These are phyloP conservation scores for Pleodorina starrii DNA, from an alignment of 139 green algal genomes.

Conservation along the genomic window DNA sequence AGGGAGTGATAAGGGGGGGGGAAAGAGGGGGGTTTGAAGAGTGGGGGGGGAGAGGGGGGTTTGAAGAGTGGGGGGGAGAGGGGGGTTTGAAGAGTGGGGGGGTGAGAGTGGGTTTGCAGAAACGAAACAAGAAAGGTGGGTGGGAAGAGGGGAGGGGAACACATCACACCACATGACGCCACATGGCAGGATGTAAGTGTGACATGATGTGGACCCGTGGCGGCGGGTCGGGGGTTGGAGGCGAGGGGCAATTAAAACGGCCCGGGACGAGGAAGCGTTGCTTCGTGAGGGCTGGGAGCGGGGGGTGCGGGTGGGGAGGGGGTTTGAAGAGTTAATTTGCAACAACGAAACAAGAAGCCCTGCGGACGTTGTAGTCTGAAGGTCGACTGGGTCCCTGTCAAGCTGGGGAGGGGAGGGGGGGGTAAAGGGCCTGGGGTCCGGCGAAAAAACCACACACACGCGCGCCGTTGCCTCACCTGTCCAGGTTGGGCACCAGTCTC, in stretches of 20 bases:
- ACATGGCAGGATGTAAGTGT: too few relatives aligned
- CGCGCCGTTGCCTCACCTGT: neutral
- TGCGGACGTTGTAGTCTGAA: too few relatives aligned
- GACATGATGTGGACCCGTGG: too few relatives aligned
- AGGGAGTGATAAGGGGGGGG: neutral
- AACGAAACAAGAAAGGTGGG: neutral
- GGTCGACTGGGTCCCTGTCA: too few relatives aligned
- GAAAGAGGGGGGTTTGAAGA: neutral
- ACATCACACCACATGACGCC: too few relatives aligned
- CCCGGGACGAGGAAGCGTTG: too few relatives aligned
- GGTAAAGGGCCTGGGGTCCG: neutral
- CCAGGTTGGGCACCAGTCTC: neutral
- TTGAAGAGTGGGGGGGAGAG: neutral
- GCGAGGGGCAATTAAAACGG: too few relatives aligned
- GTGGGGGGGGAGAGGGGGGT: neutral
- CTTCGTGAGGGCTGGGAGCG: too few relatives aligned
- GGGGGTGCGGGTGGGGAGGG: too few relatives aligned
- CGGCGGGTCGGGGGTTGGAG: too few relatives aligned
- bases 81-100: neutral
- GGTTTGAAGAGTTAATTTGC: too few relatives aligned
- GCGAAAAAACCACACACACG: neutral
- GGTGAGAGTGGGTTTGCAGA: neutral
- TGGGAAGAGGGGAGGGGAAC: neutral
- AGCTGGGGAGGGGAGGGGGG: neutral
- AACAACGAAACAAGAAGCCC: too few relatives aligned